A percentile compares a stretch with the other conserved stretches of the same genome.
phyloP scores from a whole-genome alignment of 345 rosid genomes.

The Populus simonii region DNA sequence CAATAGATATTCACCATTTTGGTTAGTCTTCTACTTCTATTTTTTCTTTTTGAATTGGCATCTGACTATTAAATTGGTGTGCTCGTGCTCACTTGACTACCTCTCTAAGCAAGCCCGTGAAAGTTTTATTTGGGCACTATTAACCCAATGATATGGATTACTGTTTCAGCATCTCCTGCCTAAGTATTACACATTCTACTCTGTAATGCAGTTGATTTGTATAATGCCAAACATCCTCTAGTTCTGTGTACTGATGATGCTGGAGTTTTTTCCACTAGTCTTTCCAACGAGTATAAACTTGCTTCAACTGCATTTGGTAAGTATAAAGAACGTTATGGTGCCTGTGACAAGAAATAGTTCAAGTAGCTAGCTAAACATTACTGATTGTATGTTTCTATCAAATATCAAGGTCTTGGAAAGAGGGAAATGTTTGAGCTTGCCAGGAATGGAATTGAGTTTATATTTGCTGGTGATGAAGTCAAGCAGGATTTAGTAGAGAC shows the following conservation, averaged over 20 bases:
- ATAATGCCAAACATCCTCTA: conserved; percentile 68
- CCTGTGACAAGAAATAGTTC: not conserved
- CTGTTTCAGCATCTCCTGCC: not conserved
- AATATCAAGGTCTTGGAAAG: conserved; percentile 54
- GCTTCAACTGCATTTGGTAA: conserved; percentile 78
- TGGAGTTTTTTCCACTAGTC: conserved; percentile 83
- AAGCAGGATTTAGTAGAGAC: conserved; percentile 50
- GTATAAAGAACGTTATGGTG: conserved; percentile 15
- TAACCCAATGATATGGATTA: not conserved
- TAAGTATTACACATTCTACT: not conserved
- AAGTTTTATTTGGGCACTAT: not conserved
- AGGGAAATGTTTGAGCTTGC: conserved; percentile 66
- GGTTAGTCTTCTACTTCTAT: conserved; percentile 41
- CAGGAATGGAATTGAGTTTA: conserved; percentile 49
- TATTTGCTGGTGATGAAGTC: conserved; percentile 63
- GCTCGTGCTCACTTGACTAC: not conserved
- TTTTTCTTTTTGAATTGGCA: not conserved
- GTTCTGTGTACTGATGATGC: conserved; percentile 82
- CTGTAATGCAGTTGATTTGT: conserved; percentile 55
- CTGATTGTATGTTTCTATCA: not conserved
- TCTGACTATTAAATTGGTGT: not conserved
- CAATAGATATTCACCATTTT: conserved; percentile 84
- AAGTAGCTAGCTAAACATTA: not conserved
- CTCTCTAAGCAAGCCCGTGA: not conserved
- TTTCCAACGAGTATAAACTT: conserved; percentile 61